Percentiles rank a stretch among this genome's conserved stretches.
Evolutionary conservation across 202 grass and related monocot species (phyloP).

Genomic region (Schoenoplectus tabernaemontani): DNA sequence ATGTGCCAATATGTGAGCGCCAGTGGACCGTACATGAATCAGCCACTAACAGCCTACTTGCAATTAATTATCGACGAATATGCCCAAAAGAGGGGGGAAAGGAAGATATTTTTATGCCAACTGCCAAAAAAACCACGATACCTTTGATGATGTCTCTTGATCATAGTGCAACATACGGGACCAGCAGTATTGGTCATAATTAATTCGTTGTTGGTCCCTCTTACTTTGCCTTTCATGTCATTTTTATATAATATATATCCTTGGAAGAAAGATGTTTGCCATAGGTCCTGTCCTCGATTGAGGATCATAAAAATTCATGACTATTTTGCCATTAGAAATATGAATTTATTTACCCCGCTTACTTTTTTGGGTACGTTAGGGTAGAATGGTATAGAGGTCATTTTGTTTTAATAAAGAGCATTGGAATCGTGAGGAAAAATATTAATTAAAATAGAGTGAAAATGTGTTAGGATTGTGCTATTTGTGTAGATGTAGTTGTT

Average conservation of each 20-base stretch:
- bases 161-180: neutral
- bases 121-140: too few relatives aligned
- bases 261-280: neutral
- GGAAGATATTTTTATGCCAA: too few relatives aligned
- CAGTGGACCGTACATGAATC: neutral
- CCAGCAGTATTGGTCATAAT: neutral
- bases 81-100: too few relatives aligned
- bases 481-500: neutral
- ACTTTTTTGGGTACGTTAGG: neutral
- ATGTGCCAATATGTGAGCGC: neutral
- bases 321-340: neutral
- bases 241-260: neutral
- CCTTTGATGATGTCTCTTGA: neutral
- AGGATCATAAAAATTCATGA: neutral
- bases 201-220: neutral
- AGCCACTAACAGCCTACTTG: neutral
- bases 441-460: neutral
- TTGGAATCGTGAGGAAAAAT: neutral
- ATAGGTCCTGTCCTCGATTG: neutral
- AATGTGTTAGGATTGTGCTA: neutral
- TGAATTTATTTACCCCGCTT: neutral
- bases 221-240: neutral
- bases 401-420: neutral
- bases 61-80: neutral
- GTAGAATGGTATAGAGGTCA: neutral